These are phyloP conservation scores for Aspergillus hiratsukae DNA, from an alignment of 2,329 filamentous ascomycete species.

Conservation along the genomic window DNA sequence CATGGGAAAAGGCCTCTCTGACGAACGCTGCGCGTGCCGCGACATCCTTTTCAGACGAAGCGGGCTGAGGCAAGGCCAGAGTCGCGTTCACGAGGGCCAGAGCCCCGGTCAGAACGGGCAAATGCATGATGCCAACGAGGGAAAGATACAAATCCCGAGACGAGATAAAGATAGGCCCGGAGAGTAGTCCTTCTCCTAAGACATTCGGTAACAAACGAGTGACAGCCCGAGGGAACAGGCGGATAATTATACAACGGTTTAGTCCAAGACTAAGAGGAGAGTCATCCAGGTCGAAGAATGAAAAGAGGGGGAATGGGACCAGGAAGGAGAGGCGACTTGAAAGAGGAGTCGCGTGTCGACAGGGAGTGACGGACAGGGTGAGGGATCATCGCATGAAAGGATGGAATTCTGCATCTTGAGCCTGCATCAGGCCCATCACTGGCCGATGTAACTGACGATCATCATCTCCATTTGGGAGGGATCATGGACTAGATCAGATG, in stretches of 20 bases:
- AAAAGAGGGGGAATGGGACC: conserved; percentile 1
- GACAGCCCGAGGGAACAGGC: conserved; percentile 8
- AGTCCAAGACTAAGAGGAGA: background rate
- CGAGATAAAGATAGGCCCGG: conserved; percentile 1
- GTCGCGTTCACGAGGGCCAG: conserved; percentile 21
- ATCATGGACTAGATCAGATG: background rate
- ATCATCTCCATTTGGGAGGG: background rate
- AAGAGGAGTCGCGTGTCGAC: conserved; percentile 2
- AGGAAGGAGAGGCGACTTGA: conserved; percentile 2
- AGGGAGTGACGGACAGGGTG: background rate
- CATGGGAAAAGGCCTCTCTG: conserved; percentile 63
- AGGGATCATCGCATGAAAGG: background rate
- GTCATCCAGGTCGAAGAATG: background rate
- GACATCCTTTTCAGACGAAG: conserved; percentile 8
- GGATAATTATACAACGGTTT: background rate
- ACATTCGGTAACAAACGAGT: conserved; percentile 2
- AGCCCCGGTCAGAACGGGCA: conserved; percentile 19
- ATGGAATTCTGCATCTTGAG: background rate
- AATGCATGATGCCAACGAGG: conserved; percentile 19
- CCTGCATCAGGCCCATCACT: background rate
- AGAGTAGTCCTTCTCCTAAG: background rate
- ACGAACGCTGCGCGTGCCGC: conserved; percentile 53
- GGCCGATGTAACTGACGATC: background rate
- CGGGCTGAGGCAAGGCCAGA: conserved; percentile 18
- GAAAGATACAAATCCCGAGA: conserved; percentile 1